Base-by-base conservation (phyloP, 257 asterid species). In the Solanum pinnatisectum region DNA sequence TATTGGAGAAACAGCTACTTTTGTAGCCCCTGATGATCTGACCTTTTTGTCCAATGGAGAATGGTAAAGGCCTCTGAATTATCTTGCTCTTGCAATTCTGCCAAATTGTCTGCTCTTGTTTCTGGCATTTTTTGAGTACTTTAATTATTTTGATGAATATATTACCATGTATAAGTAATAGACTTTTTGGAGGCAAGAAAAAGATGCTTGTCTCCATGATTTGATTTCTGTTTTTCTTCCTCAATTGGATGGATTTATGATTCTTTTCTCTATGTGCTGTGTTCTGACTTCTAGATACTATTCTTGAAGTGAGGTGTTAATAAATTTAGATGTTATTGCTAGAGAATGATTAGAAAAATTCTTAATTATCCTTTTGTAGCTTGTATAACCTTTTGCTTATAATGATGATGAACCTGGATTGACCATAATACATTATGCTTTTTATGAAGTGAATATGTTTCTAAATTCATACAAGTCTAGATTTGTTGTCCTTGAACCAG, bases 21-120 rank as follows among this genome's bases (percentile, higher is more conserved):
- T 95, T 70, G 15, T 94, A 72, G 87, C 99, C 79, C 99, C 99
- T 63, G 83, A 91, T 89, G 94, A 91, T 81, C 87, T 84, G 88
- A 92, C 94, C 74, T 96, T 97, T 91, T 98, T 97, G 87, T 96
- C 99, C 73, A 97, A 96, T 83, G 99, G 99, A 9, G 99, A 97
- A 93, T 97, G 99, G 99, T 97, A 92, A 92, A 96, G 46, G 70
- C 86, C 40, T 77, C 88, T 84, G 10, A 49, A 56, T 40, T 71
- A 15, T 70, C 49, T 65, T 25, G 32, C 84, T 79, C 79, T 71
- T 52, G 60, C 52, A 20, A 20, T 73, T 73, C 18, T 46, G 49
- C 46, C 67, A 85, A 46, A 40, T 85, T 68, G 33, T 30, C 46
- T 68, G 49, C 68, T 68, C 23, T 70, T 33, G 67, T 42, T 70